Percentiles rank a stretch among this genome's conserved stretches.
These are phyloP conservation scores for Uronychia setigera DNA, from an alignment of 73 alveolate species.

Conservation along the genomic window DNA sequence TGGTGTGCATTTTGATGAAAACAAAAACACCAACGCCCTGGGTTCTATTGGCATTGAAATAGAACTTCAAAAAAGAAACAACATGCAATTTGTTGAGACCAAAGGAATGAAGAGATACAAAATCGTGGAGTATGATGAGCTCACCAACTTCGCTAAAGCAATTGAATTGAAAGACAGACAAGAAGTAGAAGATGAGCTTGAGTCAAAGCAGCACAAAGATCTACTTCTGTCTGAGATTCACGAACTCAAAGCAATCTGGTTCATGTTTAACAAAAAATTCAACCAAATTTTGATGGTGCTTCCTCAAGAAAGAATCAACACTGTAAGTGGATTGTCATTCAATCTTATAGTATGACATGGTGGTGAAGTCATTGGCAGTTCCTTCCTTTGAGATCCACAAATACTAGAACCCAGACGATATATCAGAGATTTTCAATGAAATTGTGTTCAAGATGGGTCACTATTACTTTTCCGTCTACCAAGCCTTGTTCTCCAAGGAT, in stretches of 20 bases:
- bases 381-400: slow-evolving; percentile 52
- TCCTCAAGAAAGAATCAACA: slow-evolving; percentile 52
- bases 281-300: slow-evolving; percentile 39
- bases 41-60: slow-evolving; percentile 65
- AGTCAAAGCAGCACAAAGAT: slow-evolving; percentile 34
- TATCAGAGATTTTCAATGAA: slow-evolving; percentile 52
- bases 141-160: slow-evolving; percentile 55
- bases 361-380: slow-evolving; percentile 39
- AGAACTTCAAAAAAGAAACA: slow-evolving; percentile 38
- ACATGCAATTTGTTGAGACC: slow-evolving; percentile 50
- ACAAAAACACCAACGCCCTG: slow-evolving; percentile 44
- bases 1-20: slow-evolving; percentile 55
- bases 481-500: slow-evolving; percentile 60
- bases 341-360: slow-evolving; percentile 53
- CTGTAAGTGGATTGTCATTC: not conserved
- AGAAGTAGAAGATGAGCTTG: slow-evolving; percentile 14
- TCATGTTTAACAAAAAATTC: slow-evolving; percentile 55
- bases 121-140: slow-evolving; percentile 38
- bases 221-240: slow-evolving; percentile 42
- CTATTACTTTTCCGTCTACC: slow-evolving; percentile 57
- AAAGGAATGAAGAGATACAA: slow-evolving; percentile 35
- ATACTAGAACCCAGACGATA: slow-evolving; percentile 16
- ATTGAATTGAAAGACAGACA: slow-evolving; percentile 31
- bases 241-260: slow-evolving; percentile 61
- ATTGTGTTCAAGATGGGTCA: slow-evolving; percentile 60